Percentiles rank a stretch among this genome's conserved stretches.
Evolutionary conservation across 1,284 basidiomycete species (phyloP).

Genomic region (Wolfiporia cocos): DNA sequence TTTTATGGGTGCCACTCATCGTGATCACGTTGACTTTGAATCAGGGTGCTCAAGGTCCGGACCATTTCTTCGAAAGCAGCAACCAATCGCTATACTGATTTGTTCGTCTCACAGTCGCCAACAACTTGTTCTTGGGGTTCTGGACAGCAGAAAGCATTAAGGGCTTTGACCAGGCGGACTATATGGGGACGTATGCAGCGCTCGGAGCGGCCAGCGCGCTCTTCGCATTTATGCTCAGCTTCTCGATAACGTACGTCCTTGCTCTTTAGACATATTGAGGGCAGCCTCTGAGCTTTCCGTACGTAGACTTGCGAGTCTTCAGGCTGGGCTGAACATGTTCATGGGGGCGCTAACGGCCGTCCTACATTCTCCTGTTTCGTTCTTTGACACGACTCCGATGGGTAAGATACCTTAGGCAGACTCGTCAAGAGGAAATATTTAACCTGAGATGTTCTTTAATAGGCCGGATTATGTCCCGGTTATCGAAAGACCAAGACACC

Average conservation of each 20-base stretch:
- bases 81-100: not conserved
- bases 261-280: too few relatives aligned
- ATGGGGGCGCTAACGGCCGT: constrained; percentile 48
- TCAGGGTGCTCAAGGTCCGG: constrained; percentile 26
- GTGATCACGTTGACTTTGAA: constrained; percentile 23
- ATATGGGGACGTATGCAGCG: constrained; percentile 66
- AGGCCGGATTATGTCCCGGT: constrained; percentile 53
- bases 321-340: constrained; percentile 59
- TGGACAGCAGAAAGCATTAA: constrained; percentile 32
- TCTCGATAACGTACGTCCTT: constrained; percentile 44
- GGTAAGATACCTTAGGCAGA: constrained; percentile 40
- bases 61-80: not conserved
- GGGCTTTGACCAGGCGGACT: constrained; percentile 51
- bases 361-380: constrained; percentile 62
- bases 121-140: constrained; percentile 35
- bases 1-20: constrained; percentile 34
- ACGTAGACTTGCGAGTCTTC: constrained; percentile 47
- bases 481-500: constrained; percentile 61
- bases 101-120: constrained; percentile 23
- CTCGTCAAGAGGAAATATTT: constrained; percentile 3
- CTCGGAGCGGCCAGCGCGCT: constrained; percentile 54
- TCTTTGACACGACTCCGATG: constrained; percentile 82
- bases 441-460: constrained; percentile 20
- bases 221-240: constrained; percentile 49
- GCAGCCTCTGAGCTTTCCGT: too few relatives aligned